phyloP scores from a whole-genome alignment of 345 rosid species.

The Sapria himalayana region DNA sequence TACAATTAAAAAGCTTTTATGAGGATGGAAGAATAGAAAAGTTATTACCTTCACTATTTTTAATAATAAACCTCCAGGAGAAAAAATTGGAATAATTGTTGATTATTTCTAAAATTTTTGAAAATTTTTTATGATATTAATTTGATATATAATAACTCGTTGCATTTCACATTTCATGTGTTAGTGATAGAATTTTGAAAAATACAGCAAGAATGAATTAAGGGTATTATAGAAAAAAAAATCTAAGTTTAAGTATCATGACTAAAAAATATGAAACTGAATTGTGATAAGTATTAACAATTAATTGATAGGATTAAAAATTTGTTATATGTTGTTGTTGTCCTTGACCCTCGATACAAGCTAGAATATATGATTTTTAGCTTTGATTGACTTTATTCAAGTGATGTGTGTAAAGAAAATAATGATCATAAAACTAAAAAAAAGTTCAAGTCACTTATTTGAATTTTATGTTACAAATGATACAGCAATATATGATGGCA shows the following conservation, averaged over 20 bases:
- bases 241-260: constrained; percentile 12
- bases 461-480: constrained; percentile 9
- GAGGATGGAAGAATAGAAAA: constrained; percentile 8
- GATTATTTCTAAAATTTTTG: constrained; percentile 9
- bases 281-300: constrained; percentile 12
- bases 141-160: constrained; percentile 5
- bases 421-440: too few relatives aligned
- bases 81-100: constrained; percentile 12
- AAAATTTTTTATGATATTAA: constrained; percentile 10
- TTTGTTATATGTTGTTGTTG: constrained; percentile 12
- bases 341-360: constrained; percentile 13
- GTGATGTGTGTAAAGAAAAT: constrained; percentile 9
- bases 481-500: too few relatives aligned
- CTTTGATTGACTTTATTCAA: constrained; percentile 10
- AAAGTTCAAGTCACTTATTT: too few relatives aligned
- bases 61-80: constrained; percentile 7
- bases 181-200: constrained; percentile 10
- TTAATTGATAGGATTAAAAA: constrained; percentile 9
- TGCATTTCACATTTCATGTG: constrained; percentile 13
- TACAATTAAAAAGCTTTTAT: constrained; percentile 10
- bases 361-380: constrained; percentile 14
- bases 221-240: constrained; percentile 9
- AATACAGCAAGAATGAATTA: constrained; percentile 9
- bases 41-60: too few relatives aligned
- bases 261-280: constrained; percentile 9